These are phyloP conservation scores for Pichia membranifaciens DNA, from an alignment of 805 yeast genomes.

Conservation along the genomic window DNA sequence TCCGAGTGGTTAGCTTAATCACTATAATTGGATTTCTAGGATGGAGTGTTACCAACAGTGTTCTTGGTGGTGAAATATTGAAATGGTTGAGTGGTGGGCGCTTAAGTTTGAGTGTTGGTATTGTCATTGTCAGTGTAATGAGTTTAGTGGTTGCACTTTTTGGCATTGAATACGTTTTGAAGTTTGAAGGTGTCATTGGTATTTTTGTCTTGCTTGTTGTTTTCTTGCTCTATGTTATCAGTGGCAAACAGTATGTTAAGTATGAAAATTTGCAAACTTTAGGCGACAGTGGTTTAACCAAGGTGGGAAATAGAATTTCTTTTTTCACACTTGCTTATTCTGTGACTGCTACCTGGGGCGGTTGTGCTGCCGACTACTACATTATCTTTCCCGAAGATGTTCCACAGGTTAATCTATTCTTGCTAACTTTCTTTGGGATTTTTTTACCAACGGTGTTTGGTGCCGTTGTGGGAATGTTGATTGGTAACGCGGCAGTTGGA, in stretches of 20 bases:
- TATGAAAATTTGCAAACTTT: constrained; percentile 34
- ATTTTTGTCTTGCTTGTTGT: constrained; percentile 66
- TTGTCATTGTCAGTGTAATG: constrained; percentile 58
- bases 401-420: constrained; percentile 47
- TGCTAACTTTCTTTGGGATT: constrained; percentile 60
- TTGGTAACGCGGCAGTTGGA: constrained; percentile 59
- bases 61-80: constrained; percentile 81
- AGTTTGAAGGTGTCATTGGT: constrained; percentile 62
- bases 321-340: constrained; percentile 71
- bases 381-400: constrained; percentile 72
- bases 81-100: constrained; percentile 57
- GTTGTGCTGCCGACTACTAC: constrained; percentile 80
- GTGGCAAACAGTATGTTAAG: constrained; percentile 37
- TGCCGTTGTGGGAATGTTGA: constrained; percentile 64
- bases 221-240: constrained; percentile 57
- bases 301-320: constrained; percentile 64
- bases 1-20: constrained; percentile 66
- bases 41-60: constrained; percentile 92
- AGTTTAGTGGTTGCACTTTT: constrained; percentile 66
- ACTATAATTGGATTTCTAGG: constrained; percentile 75
- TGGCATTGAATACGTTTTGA: constrained; percentile 68
- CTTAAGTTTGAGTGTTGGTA: constrained; percentile 69
- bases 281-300: constrained; percentile 35
- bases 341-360: constrained; percentile 85
- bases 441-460: constrained; percentile 70